Base-by-base conservation (phyloP, 306 rosid genomes). In the Vigna hirtella region DNA sequence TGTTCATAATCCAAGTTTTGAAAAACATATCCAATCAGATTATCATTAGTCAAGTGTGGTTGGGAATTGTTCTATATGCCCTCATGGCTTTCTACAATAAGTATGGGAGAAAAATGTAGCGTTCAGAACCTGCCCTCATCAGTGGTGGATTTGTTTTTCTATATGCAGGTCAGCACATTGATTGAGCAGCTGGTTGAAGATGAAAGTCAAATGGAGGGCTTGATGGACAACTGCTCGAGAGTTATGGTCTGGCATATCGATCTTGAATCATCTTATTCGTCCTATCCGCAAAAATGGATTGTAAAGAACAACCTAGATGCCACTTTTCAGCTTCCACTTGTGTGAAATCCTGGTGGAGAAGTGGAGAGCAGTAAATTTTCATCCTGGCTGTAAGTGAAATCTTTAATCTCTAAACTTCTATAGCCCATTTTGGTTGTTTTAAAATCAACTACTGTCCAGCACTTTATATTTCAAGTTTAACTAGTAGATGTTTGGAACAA, bases 201-300 rank as follows among this genome's bases (percentile, higher is more conserved):
- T 79, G 98, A 95, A 82, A 91, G 92, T 87, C 95, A 92, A 83
- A 95, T 92, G 97, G 97, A 95, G 78, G 91, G 96, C 58, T 77
- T 92, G 70, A 78, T 26, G 74, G 79, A 77, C 74, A 87, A 84
- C 80, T 95, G 96, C 90, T 89, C 89, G 0, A 86, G 82, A 72
- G 80, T 92, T 78, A 83, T 88, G 97, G 98, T 95, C 80, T 95
- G 98, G 98, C 87, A 76, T 70, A 65, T 82, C 72, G 81, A 71
- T 81, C 82, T 85, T 7, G 77, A 77, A 82, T 85, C 90, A 9
- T 73, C 93, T 28, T 57, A 67, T 81, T 51, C 85, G 49, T 77
- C 72, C 61, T 87, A 90, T 86, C 97, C 97, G 13, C 76, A 66
- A 43, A 86, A 84, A 66, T 90, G 98, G 98, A 55, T 82, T 72